Conservation (phyloP, 2,329 filamentous ascomycete species). For the Botrytis elliptica region DNA sequence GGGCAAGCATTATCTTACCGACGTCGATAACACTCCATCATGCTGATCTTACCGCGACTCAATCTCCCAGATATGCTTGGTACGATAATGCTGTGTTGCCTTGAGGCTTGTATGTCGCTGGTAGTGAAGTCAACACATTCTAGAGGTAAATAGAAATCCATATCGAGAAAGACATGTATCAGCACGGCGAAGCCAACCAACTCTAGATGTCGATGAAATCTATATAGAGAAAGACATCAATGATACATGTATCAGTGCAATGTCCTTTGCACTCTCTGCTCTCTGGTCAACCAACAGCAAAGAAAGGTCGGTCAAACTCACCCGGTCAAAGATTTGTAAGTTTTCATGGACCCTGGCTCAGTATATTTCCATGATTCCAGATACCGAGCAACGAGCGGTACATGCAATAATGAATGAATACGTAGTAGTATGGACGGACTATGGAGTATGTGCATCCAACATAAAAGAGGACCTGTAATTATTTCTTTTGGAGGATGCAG, state of each 20-base stretch:
- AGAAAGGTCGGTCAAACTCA: conserved; percentile 1
- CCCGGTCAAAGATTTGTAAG: not conserved
- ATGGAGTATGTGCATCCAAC: not conserved
- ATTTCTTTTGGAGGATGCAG: not conserved
- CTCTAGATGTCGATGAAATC: not conserved
- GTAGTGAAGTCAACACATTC: not conserved
- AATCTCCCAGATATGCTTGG: not conserved
- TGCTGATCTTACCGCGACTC: conserved; percentile 1
- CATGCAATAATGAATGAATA: not conserved
- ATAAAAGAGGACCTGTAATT: not conserved
- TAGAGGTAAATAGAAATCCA: not conserved
- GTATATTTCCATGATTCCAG: not conserved
- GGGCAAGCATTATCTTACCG: conserved; percentile 7
- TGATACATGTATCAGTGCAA: not conserved
- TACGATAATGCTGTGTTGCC: not conserved
- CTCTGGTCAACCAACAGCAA: not conserved
- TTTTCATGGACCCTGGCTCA: not conserved
- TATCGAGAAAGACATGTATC: not conserved
- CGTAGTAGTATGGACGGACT: not conserved
- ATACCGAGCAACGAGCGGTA: not conserved
- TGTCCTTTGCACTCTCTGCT: not conserved
- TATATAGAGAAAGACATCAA: not conserved
- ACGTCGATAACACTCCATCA: not conserved
- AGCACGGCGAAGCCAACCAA: not conserved
- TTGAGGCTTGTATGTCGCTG: not conserved